Conservation (phyloP, 768 basidiomycete genomes). For the Pisolithus orientalis region DNA sequence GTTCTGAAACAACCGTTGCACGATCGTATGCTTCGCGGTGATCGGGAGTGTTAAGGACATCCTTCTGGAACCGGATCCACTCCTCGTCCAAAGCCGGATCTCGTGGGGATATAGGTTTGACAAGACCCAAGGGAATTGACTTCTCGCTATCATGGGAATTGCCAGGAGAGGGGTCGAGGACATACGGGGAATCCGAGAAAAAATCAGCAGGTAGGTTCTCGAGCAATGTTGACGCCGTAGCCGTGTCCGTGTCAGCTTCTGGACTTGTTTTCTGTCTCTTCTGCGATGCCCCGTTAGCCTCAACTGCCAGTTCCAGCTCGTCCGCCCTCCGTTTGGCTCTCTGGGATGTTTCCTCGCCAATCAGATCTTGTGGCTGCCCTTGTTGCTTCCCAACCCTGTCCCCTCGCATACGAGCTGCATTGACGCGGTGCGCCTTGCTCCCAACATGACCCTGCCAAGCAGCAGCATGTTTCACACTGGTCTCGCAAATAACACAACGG, state of each 20-base stretch:
- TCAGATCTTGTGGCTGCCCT: conserved; percentile 16
- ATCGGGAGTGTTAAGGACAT: conserved; percentile 43
- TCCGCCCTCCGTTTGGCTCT: conserved; percentile 27
- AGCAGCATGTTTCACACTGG: conserved; percentile 62
- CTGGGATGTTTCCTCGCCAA: neutral
- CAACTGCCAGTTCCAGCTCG: conserved; percentile 6
- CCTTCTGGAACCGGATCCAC: conserved; percentile 66
- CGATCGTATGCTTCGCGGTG: conserved; percentile 50
- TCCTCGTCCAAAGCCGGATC: conserved; percentile 53
- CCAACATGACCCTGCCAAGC: conserved; percentile 88
- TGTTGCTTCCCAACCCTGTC: conserved; percentile 41
- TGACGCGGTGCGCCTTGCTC: conserved; percentile 71
- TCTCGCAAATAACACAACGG: conserved; percentile 60
- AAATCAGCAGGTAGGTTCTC: conserved; percentile 57
- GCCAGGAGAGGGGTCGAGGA: conserved; percentile 37
- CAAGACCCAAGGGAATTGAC: neutral
- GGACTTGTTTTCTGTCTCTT: conserved; percentile 7
- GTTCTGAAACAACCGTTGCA: conserved; percentile 69
- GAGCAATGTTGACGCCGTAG: conserved; percentile 6
- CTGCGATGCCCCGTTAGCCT: conserved; percentile 26
- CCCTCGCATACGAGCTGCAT: conserved; percentile 52
- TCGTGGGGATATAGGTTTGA: neutral
- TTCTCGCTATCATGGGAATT: conserved; percentile 31
- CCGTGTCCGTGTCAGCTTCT: conserved; percentile 13
- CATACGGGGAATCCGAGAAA: conserved; percentile 71